Evolutionary conservation across 768 basidiomycete species (phyloP), one percentile per base, ranked within the genome.

Genomic region (Lactarius hatsudake): DNA sequence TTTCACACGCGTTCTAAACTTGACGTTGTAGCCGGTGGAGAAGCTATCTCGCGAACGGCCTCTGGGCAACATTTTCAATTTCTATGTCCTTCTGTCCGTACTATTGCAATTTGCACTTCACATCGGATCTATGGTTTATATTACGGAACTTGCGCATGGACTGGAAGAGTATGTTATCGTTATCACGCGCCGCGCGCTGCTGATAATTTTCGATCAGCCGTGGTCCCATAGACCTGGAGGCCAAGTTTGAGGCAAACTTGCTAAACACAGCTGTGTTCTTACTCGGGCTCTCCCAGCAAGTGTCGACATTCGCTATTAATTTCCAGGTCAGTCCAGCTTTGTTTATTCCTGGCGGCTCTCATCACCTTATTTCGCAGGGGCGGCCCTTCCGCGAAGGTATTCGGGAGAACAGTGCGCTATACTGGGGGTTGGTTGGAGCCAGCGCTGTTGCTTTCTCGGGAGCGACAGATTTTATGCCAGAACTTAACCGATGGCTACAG

Each of bases 301-400:
- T 99, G 2, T 98, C 96, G 8, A 98, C 97, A 0, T 98, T 99
- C 74, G 89, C 95, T 4, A 94, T 98, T 80, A 99, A 99, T 81
- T 99, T 96, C 85, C 94, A 95, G 81, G 88, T 87, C 71, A 38
- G 76, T 70, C 48, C 53, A 45, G 57, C 38, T 23, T 20, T 4
- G 36, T 38, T 55, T 38, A 26, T 12, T n/a, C 40, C n/a, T 20
- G 36, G 59, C 26, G 57, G 62, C 61, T 32, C 30, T 7, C 15
- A n/a, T 53, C 61, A 28, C 51, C 28, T 51, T 59, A 15, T 62
- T 60, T 62, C 43, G 1, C 74, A 92, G 85, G 97, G 97, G 10
- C 90, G 97, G 42, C 97, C 97, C 0, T 99, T 98, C 88, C 89
- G 97, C 40, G 97, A 99, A 78, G 94, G 94, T 43, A 98, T 99